Base-by-base conservation (phyloP, 1,284 basidiomycete genomes). In the Moesziomyces globuligerus region DNA sequence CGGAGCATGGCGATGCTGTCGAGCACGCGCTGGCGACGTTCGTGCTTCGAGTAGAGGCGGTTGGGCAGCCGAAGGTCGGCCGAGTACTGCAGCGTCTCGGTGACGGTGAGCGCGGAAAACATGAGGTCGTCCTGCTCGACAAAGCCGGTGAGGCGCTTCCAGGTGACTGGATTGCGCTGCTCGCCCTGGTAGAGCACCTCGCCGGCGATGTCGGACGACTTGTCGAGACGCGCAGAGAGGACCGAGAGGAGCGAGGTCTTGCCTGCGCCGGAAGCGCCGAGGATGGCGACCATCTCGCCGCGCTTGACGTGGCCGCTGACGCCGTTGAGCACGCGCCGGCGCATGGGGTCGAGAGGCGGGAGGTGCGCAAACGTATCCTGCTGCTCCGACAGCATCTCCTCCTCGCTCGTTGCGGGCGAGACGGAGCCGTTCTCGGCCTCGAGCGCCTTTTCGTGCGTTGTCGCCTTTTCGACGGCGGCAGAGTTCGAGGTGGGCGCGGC, bases 91-190 rank as follows among this genome's bases (percentile, higher is more conserved):
- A 77, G 57, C 10, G 73, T 64, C 42, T 77, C 75, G 13, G 69
- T 64, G 21, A 75, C 74, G 15, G 75, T 77, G 44, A 68, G 56
- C 1, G 61, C 53, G 17, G 59, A 54, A 10, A 74, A 74, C 45
- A 77, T 67, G 47, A 64, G 56, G 46, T 77, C 75, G 32, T 75
- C 73, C 44, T 77, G 75, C 28, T 75, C 74, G 54, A 77, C 75
- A 38, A 74, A 71, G 29, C 67, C 74, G 24, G 74, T 60, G 24
- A 65, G 47, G 18, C 74, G 58, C 48, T 76, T 76, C 74, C 74
- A 76, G 1, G 72, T 68, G 15, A 55, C 59, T 10, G 74, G 72
- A 41, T 72, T 37, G 44, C 74, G 72, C n/a, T 48, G 50, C 25
- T 65, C 47, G 44, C 51, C 61, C 39, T 73, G 49, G 40, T 61